Percentiles rank a stretch among this genome's conserved stretches.
Evolutionary conservation across 306 rosid genomes (phyloP).

Genomic region (Astragalus glycyphyllos): DNA sequence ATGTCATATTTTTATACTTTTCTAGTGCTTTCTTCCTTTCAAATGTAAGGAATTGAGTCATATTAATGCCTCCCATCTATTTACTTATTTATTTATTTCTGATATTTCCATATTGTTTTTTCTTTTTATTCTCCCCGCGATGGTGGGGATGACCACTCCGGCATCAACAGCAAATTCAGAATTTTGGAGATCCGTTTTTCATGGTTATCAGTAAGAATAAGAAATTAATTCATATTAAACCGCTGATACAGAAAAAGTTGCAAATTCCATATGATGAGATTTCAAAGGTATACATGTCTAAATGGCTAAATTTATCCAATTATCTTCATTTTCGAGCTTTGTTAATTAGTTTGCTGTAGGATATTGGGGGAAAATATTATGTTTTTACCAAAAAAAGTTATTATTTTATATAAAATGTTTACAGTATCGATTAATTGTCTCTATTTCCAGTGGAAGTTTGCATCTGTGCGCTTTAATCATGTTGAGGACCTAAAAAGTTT

Average conservation of each 20-base stretch:
- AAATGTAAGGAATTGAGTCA: slow-evolving; percentile 5
- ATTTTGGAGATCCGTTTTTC: too few relatives aligned
- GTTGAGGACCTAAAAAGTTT: slow-evolving; percentile 92
- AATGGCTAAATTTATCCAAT: neutral
- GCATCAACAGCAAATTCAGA: slow-evolving; percentile 70
- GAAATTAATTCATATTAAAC: too few relatives aligned
- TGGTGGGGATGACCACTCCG: neutral
- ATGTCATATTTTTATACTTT: slow-evolving; percentile 1
- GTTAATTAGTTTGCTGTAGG: neutral
- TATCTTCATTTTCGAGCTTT: slow-evolving; percentile 15
- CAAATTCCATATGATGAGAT: too few relatives aligned
- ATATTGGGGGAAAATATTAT: neutral
- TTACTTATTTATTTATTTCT: too few relatives aligned
- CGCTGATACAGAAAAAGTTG: too few relatives aligned
- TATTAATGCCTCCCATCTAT: neutral
- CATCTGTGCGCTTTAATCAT: slow-evolving; percentile 74
- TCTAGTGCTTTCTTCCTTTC: neutral
- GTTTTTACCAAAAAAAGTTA: too few relatives aligned
- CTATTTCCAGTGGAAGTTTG: slow-evolving; percentile 81
- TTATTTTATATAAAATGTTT: too few relatives aligned
- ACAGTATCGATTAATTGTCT: slow-evolving; percentile 2
- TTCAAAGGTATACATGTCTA: slow-evolving; percentile 54
- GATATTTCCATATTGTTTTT: too few relatives aligned
- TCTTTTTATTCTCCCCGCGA: neutral
- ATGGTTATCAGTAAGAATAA: too few relatives aligned